These are phyloP conservation scores for Populus pruinosa DNA, from an alignment of 345 rosid genomes.

Conservation along the genomic window DNA sequence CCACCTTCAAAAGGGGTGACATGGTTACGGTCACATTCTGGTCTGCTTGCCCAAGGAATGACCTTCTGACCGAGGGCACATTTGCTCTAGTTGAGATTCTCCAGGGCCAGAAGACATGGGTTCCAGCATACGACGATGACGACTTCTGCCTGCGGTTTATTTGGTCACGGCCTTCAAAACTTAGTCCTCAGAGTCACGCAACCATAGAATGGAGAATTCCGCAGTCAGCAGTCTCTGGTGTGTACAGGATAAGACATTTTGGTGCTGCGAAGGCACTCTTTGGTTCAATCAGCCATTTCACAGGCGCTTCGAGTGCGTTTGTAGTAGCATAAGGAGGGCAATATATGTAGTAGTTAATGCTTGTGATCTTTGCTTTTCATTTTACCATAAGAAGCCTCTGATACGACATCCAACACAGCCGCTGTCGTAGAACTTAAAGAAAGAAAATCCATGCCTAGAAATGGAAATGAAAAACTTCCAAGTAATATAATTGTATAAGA, in stretches of 20 bases:
- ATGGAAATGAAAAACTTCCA: no score
- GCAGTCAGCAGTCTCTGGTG: conserved; percentile 52
- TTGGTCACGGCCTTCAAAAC: conserved; percentile 75
- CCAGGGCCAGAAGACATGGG: conserved; percentile 63
- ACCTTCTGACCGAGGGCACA: conserved; percentile 87
- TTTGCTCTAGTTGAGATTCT: conserved; percentile 76
- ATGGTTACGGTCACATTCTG: conserved; percentile 61
- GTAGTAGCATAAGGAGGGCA: conserved; percentile 33
- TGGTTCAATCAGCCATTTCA: conserved; percentile 54
- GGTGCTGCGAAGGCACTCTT: conserved; percentile 56
- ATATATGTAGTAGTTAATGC: neutral
- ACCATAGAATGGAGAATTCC: conserved; percentile 88
- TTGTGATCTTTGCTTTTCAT: no score
- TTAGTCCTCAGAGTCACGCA: conserved; percentile 65
- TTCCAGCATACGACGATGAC: conserved; percentile 76
- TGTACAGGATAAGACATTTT: conserved; percentile 69
- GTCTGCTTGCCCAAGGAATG: conserved; percentile 92
- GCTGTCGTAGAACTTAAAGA: neutral
- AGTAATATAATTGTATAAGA: no score
- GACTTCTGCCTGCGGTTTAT: conserved; percentile 78
- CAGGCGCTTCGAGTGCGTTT: conserved; percentile 66
- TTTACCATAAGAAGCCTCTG: no score
- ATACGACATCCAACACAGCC: neutral
- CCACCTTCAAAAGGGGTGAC: conserved; percentile 64
- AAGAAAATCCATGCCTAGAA: no score